Evolutionary conservation across 2,329 filamentous ascomycete species (phyloP).

Genomic region (Biscogniauxia marginata): DNA sequence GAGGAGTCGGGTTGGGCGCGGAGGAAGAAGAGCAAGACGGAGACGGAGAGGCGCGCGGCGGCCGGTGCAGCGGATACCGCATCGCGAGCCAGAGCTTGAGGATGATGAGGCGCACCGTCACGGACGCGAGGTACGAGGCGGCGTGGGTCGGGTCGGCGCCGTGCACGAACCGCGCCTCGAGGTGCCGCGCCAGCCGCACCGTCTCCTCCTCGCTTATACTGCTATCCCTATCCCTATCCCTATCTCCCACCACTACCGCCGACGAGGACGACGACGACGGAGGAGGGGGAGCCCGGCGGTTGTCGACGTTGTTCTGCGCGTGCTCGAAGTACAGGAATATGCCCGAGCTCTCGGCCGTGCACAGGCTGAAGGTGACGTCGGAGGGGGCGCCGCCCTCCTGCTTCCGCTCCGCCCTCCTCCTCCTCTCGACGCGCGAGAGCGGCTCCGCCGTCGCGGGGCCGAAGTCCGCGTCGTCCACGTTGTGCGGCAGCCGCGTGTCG

Average conservation of each 20-base stretch:
- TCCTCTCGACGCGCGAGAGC: slow-evolving; percentile 17
- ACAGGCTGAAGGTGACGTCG: slow-evolving; percentile 41
- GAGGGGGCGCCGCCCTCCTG: slow-evolving; percentile 31
- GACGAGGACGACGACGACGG: background rate
- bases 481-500: slow-evolving; percentile 48
- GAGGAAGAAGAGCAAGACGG: slow-evolving; percentile 21
- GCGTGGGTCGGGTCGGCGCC: slow-evolving; percentile 34
- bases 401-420: too few relatives aligned
- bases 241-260: background rate
- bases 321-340: slow-evolving; percentile 41
- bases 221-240: background rate
- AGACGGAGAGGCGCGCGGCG: slow-evolving; percentile 18
- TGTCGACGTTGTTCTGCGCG: slow-evolving; percentile 22
- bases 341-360: slow-evolving; percentile 39
- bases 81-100: slow-evolving; percentile 47
- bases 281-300: background rate
- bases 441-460: slow-evolving; percentile 38
- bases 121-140: slow-evolving; percentile 38
- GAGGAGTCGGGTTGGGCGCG: background rate
- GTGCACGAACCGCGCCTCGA: slow-evolving; percentile 41
- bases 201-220: slow-evolving; percentile 38
- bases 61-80: slow-evolving; percentile 43
- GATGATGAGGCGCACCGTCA: slow-evolving; percentile 42
- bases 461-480: slow-evolving; percentile 54
- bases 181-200: slow-evolving; percentile 37